phyloP scores from a whole-genome alignment of 148 eudicot species.

The Agrostemma githago region DNA sequence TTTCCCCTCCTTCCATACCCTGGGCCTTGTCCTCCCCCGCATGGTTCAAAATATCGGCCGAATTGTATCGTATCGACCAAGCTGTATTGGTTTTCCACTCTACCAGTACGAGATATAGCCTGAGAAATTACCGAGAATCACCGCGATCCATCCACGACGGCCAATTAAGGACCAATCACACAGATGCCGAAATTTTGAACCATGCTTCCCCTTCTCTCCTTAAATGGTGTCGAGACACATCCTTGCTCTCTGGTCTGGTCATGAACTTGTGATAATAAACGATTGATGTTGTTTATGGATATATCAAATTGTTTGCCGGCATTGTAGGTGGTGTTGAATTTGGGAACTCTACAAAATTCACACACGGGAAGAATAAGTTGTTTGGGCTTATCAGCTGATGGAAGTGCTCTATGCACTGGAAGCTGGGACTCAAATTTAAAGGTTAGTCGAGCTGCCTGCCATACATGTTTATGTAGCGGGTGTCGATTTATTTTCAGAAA shows the following conservation, averaged over 20 bases:
- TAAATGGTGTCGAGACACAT: not conserved
- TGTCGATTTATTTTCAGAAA: not conserved
- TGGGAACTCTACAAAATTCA: conserved; percentile 80
- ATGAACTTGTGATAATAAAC: not conserved
- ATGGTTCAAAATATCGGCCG: no score
- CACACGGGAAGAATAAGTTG: conserved; percentile 73
- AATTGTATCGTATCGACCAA: no score
- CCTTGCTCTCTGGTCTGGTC: not conserved
- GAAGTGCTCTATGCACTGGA: conserved; percentile 98
- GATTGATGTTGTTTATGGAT: not conserved
- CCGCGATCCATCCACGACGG: no score
- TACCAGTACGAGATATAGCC: no score
- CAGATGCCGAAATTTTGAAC: no score
- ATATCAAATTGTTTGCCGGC: not conserved
- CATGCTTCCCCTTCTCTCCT: not conserved
- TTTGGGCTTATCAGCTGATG: conserved; percentile 95
- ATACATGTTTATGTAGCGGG: not conserved
- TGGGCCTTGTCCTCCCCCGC: no score
- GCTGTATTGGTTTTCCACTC: no score
- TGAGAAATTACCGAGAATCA: no score
- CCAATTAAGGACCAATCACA: no score
- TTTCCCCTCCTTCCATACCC: not conserved
- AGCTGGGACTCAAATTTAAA: conserved; percentile 89
- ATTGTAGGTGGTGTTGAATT: conserved; percentile 65
- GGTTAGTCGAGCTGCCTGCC: conserved; percentile 40